Base-by-base conservation (phyloP, 108 stramenopile species). In the Epithemia pelagica region DNA sequence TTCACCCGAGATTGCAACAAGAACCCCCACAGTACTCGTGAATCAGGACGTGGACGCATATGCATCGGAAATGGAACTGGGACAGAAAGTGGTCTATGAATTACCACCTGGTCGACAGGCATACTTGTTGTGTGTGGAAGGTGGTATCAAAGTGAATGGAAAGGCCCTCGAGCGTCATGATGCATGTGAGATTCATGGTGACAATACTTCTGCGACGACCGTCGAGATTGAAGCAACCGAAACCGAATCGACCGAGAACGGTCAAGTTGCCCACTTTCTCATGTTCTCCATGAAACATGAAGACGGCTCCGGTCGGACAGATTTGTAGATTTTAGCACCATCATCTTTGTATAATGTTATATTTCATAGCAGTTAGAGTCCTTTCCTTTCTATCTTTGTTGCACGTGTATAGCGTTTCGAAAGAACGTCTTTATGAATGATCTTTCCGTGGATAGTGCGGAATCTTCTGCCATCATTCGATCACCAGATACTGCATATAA, bases 91-190 rank as follows among this genome's bases (percentile, higher is more conserved):
- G 18, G 20, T 28, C 0, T 46, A 78, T 23, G 56, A 74, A 24
- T 10, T 88, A 20, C 32, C 62, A 24, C 25, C 57, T 1, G 71
- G 77, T 55, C 79, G 92, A 25, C 82, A 83, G 75, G 92, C 84
- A 7, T 93, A 93, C 59, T 37, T 90, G 21, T 65, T 93, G 30
- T 85, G 85, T 63, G 61, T 93, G 1, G 92, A 90, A 58, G 92
- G 92, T 20, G 61, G 63, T 0, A 73, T 83, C 2, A 79, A 72
- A 19, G 64, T 87, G 22, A 71, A 74, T 68, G 68, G 76, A 18
- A 33, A 65, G 15, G 37, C 68, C 22, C 24, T 87, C 24, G 27
- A 73, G 24, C 64, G 69, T 20, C 73, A 83, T 69, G 85, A 87
- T 82, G 82, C 69, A 8, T 81, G 70, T 27, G 85, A 87, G 65